Evolutionary conservation across 2,329 filamentous ascomycete species (phyloP).

Genomic region (Aspergillus felis): DNA sequence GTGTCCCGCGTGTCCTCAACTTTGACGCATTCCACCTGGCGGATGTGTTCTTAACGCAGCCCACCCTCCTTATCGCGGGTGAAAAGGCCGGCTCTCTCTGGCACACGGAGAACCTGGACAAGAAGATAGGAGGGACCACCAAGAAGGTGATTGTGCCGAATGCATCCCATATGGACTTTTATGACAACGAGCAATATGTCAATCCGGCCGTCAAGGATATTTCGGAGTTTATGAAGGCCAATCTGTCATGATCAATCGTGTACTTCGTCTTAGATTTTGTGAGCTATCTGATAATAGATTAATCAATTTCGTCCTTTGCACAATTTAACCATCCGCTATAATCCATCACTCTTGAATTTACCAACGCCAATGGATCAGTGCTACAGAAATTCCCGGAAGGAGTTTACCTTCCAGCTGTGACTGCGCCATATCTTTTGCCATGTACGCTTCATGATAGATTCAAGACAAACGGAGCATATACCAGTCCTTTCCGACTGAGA

Average conservation of each 20-base stretch:
- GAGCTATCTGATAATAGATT: not conserved
- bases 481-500: too few relatives aligned
- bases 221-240: constrained; percentile 7
- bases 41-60: not conserved
- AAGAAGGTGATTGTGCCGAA: constrained; percentile 12
- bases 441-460: too few relatives aligned
- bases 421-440: too few relatives aligned
- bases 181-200: constrained; percentile 12
- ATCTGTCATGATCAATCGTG: not conserved
- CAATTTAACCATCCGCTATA: not conserved
- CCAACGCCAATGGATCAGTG: too few relatives aligned
- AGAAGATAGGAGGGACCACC: constrained; percentile 8
- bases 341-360: not conserved
- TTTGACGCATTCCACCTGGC: too few relatives aligned
- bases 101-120: constrained; percentile 14
- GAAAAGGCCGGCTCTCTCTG: constrained; percentile 1
- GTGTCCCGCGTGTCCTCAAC: too few relatives aligned
- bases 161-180: constrained; percentile 14
- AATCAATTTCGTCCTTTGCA: not conserved
- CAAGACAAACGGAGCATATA: too few relatives aligned
- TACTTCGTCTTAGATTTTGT: not conserved
- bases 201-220: constrained; percentile 9
- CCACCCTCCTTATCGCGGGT: not conserved
- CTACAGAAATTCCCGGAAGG: too few relatives aligned
- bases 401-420: too few relatives aligned